A percentile compares a stretch with the other conserved stretches of the same genome.
Conservation (phyloP, 1,284 basidiomycete genomes). For the Singerocomus rubriflavus region DNA sequence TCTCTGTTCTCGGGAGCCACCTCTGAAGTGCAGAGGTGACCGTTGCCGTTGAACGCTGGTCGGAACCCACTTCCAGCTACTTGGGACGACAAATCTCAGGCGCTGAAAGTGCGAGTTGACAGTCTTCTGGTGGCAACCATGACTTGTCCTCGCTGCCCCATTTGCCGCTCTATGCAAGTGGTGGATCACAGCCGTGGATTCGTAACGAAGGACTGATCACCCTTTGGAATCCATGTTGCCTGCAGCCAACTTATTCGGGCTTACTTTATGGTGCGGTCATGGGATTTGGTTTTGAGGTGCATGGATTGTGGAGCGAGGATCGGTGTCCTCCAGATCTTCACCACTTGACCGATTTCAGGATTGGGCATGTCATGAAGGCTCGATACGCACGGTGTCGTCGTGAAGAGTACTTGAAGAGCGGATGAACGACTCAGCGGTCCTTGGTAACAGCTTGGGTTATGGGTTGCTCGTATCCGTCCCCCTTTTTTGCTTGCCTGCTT, state of each 20-base stretch:
- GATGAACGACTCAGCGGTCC: conserved; percentile 36
- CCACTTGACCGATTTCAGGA: conserved; percentile 36
- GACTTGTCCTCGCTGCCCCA: conserved; percentile 32
- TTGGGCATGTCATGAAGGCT: conserved; percentile 31
- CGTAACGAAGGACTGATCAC: conserved; percentile 29
- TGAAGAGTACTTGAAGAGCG: conserved; percentile 38
- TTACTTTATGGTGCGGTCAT: conserved; percentile 31
- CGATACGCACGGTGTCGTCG: conserved; percentile 19
- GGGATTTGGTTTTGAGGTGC: conserved; percentile 35
- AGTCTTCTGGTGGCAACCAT: conserved; percentile 30
- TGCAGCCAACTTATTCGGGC: conserved; percentile 24
- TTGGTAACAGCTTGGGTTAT: conserved; percentile 39
- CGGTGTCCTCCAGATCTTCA: conserved; percentile 30
- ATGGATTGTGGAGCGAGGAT: conserved; percentile 32
- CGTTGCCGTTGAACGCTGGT: conserved; percentile 27
- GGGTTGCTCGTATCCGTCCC: conserved; percentile 34
- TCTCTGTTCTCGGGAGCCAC: conserved; percentile 25
- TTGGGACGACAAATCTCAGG: conserved; percentile 29
- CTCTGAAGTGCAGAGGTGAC: conserved; percentile 17
- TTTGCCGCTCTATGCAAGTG: conserved; percentile 12
- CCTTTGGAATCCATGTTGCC: conserved; percentile 25
- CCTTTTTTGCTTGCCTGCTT: conserved; percentile 45
- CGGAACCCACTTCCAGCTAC: conserved; percentile 19
- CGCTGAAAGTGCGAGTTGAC: conserved; percentile 33
- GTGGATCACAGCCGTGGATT: conserved; percentile 30